These are phyloP conservation scores for Solanum bukasovii DNA, from an alignment of 257 asterid species.

Conservation along the genomic window DNA sequence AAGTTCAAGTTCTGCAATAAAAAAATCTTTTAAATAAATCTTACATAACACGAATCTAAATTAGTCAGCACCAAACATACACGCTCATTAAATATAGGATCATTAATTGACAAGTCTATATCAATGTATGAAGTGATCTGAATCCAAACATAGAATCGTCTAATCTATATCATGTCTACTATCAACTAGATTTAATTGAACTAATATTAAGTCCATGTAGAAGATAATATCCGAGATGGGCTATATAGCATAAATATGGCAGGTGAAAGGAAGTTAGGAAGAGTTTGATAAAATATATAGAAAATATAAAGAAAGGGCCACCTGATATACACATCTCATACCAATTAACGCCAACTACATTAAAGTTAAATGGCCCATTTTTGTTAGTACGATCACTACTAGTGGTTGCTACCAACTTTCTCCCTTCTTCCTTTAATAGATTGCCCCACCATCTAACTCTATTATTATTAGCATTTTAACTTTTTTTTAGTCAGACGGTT, in stretches of 20 bases:
- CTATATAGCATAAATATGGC: conserved; percentile 15
- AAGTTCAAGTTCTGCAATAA: background rate
- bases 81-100: background rate
- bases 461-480: background rate
- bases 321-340: background rate
- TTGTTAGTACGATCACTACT: background rate
- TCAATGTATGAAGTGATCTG: background rate
- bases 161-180: background rate
- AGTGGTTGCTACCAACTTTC: background rate
- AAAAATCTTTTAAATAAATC: background rate
- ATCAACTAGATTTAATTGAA: background rate
- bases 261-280: conserved; percentile 26
- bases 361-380: background rate
- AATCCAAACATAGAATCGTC: background rate
- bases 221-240: background rate
- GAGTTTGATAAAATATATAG: conserved; percentile 16
- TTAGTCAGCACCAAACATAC: background rate
- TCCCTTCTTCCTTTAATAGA: background rate
- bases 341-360: background rate
- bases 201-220: background rate
- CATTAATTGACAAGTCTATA: background rate
- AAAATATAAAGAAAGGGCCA: background rate
- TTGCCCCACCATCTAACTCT: background rate
- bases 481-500: background rate
- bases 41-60: background rate